Conservation (phyloP, 176 grass and related monocot species). For the Lolium multiflorum region DNA sequence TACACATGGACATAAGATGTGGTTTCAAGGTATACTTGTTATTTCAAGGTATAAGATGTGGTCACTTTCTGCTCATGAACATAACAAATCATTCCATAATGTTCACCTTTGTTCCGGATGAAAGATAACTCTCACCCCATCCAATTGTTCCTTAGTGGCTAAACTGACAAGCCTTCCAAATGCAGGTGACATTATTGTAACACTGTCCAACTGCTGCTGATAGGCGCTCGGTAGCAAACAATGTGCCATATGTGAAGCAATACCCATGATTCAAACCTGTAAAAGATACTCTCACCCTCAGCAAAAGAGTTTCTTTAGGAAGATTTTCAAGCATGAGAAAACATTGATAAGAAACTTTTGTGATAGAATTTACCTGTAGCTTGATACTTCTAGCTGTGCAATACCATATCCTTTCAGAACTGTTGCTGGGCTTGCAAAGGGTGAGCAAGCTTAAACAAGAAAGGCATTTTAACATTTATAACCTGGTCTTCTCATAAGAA, state of each 20-base stretch:
- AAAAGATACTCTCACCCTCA: not conserved
- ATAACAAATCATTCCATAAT: slow-evolving; percentile 12
- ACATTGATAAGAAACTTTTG: too few species aligned
- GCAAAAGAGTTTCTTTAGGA: too few species aligned
- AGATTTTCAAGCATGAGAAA: too few species aligned
- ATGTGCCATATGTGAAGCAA: slow-evolving; percentile 74
- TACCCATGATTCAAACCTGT: slow-evolving; percentile 75
- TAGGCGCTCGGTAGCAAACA: slow-evolving; percentile 67
- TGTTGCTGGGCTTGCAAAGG: too few species aligned
- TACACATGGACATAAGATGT: too few species aligned
- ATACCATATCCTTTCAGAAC: too few species aligned
- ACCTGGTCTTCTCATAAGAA: too few species aligned
- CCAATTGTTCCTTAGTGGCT: slow-evolving; percentile 60
- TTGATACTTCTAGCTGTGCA: too few species aligned
- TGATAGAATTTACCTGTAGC: too few species aligned
- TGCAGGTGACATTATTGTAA: slow-evolving; percentile 50
- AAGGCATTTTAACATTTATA: too few species aligned
- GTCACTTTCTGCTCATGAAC: not conserved
- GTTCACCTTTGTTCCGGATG: slow-evolving; percentile 63
- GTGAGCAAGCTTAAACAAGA: too few species aligned
- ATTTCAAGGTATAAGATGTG: not conserved
- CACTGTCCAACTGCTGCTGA: slow-evolving; percentile 47
- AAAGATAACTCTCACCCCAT: slow-evolving; percentile 84
- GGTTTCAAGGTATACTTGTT: too few species aligned
- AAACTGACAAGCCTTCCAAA: slow-evolving; percentile 64